Evolutionary conservation across 306 rosid genomes (phyloP).

Genomic region (Rubus idaeus): DNA sequence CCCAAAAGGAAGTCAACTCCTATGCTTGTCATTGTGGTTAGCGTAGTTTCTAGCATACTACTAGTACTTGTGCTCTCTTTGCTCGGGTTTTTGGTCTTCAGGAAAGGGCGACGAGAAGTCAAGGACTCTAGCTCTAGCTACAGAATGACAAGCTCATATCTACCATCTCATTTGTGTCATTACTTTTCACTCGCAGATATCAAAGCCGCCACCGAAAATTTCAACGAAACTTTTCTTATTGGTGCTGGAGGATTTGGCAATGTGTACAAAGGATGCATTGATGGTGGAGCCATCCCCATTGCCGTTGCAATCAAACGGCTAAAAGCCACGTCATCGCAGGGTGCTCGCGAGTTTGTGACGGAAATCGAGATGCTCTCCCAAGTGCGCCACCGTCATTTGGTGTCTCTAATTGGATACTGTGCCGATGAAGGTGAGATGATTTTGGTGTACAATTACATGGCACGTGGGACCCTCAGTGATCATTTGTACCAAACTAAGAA

Average conservation of each 20-base stretch:
- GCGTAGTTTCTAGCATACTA: background rate
- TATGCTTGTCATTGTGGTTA: background rate
- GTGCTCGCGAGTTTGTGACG: constrained; percentile 18
- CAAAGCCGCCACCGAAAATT: constrained; percentile 22
- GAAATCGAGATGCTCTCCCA: constrained; percentile 26
- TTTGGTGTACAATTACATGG: constrained; percentile 27
- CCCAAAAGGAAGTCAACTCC: background rate
- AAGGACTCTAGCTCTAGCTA: background rate
- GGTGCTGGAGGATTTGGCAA: constrained; percentile 29
- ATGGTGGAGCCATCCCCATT: background rate
- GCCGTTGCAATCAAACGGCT: constrained; percentile 22
- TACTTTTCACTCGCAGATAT: constrained; percentile 28
- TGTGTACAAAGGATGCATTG: constrained; percentile 15
- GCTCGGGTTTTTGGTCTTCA: background rate
- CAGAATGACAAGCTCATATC: background rate
- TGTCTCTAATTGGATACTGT: constrained; percentile 26
- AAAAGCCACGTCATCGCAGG: constrained; percentile 23
- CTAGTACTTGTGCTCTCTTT: background rate
- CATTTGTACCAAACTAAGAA: background rate
- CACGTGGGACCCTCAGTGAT: constrained; percentile 6
- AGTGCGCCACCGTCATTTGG: constrained; percentile 21
- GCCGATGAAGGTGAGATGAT: constrained; percentile 21
- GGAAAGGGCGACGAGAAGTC: background rate
- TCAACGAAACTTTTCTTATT: constrained; percentile 3
- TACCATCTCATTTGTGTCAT: constrained; percentile 13